phyloP scores from a whole-genome alignment of 2,329 filamentous ascomycete species.

The Fusarium ambrosium region DNA sequence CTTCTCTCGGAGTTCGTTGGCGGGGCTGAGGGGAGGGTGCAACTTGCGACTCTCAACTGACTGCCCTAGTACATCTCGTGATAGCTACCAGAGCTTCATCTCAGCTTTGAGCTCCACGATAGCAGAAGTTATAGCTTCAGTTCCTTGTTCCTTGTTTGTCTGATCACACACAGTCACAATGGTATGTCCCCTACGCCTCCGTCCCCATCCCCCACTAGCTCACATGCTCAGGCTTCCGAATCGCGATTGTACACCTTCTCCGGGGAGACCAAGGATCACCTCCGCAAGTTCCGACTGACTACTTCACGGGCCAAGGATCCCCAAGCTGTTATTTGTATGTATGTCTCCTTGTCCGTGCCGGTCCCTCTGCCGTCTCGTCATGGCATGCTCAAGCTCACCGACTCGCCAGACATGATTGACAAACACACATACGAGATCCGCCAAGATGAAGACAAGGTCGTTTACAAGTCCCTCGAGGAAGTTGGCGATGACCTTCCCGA shows the following conservation, averaged over 20 bases:
- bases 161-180: constrained; percentile 19
- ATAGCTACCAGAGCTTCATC: constrained; percentile 28
- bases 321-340: constrained; percentile 94
- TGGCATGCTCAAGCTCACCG: background rate
- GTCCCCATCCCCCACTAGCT: constrained; percentile 14
- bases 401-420: constrained; percentile 83
- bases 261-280: constrained; percentile 86
- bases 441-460: constrained; percentile 79
- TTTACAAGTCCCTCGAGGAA: constrained; percentile 85
- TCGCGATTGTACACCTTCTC: constrained; percentile 94
- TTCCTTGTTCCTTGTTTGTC: background rate
- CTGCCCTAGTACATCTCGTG: constrained; percentile 11
- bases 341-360: constrained; percentile 47
- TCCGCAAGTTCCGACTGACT: constrained; percentile 93
- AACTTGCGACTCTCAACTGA: constrained; percentile 23
- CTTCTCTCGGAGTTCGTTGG: constrained; percentile 21
- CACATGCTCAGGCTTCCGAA: constrained; percentile 71
- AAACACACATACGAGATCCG: constrained; percentile 91
- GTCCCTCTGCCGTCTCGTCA: background rate
- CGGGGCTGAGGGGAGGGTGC: constrained; percentile 20
- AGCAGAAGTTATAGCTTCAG: constrained; percentile 13
- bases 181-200: constrained; percentile 19
- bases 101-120: background rate
- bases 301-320: constrained; percentile 89
- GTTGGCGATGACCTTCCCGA: constrained; percentile 92